Evolutionary conservation across 2,329 filamentous ascomycete species (phyloP), one percentile per base, ranked within the genome.

Genomic region (Phialemoniopsis sp.): DNA sequence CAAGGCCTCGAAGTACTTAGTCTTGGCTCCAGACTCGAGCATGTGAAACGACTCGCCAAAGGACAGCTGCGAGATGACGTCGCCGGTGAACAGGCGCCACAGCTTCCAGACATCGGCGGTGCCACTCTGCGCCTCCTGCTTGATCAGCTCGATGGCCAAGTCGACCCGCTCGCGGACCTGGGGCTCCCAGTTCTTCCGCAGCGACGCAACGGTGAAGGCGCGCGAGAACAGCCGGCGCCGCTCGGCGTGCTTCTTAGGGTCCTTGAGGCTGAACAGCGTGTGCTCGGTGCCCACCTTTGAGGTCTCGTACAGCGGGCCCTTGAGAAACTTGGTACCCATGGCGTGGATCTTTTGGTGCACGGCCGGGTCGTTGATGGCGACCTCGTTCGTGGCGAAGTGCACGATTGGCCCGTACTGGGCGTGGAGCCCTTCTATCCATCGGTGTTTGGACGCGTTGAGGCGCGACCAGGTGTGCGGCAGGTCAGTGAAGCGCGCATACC

Each of bases 41-140:
- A 66, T 63, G 3, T 53, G 47, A 39, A 70, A 68, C 3, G 63
- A 62, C 14, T 72, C 62, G 1, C 69, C 69, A 47, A 72, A 73
- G n/a, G 50, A 58, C 16, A 73, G 42, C 19, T 67, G 54, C 1
- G 58, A 61, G 36, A 70, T 64, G 4, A 70, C 54, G 48, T 73
- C 70, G 0, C 64, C 66, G 4, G 66, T 51, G 59, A 72, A 60
- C 36, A 68, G 67, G 4, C 55, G 48, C 59, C 64, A 70, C 68
- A 68, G 72, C 40, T 66, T 66, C 39, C 62, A 53, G 3, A 70
- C 48, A 45, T 73, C 66, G 0, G 50, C 56, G 0, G 40, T 49
- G 0, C 58, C 60, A 1, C 47, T 47, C 13, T 37, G 6, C 8
- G 38, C 41, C 21, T 50, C 42, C 3, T 32, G 21, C 38, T 37